Evolutionary conservation across 2,329 filamentous ascomycete genomes (phyloP).

Genomic region (Alternaria sp.): DNA sequence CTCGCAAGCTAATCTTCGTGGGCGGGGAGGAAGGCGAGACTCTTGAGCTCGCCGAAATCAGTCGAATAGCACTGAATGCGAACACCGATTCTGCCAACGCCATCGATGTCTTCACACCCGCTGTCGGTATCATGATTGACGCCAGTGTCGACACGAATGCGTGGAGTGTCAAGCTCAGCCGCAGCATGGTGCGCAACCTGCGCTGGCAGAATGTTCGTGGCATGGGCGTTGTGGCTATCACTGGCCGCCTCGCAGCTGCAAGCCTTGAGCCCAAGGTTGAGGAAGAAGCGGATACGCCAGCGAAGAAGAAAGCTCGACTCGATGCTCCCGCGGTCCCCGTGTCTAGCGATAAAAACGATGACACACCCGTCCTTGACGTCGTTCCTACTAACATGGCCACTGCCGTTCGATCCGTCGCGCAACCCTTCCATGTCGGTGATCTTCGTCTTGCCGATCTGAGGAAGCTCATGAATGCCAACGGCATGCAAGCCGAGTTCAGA

Average conservation of each 20-base stretch:
- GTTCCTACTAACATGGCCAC: slow-evolving; percentile 70
- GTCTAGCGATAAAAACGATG: slow-evolving; percentile 59
- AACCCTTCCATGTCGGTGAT: slow-evolving; percentile 94
- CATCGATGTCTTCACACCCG: slow-evolving; percentile 81
- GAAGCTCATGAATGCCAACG: slow-evolving; percentile 78
- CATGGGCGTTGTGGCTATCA: slow-evolving; percentile 91
- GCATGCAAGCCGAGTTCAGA: slow-evolving; percentile 89
- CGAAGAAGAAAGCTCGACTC: slow-evolving; percentile 63
- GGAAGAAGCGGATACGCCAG: slow-evolving; percentile 53
- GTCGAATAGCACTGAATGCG: slow-evolving; percentile 69
- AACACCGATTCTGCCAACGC: slow-evolving; percentile 56
- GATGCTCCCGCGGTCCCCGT: slow-evolving; percentile 53
- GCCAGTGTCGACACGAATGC: slow-evolving; percentile 98
- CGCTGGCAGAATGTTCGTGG: slow-evolving; percentile 95
- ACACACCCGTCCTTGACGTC: slow-evolving; percentile 65
- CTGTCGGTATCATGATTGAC: slow-evolving; percentile 77
- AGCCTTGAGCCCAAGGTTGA: slow-evolving; percentile 47
- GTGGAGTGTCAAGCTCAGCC: slow-evolving; percentile 92
- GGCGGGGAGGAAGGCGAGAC: slow-evolving; percentile 81
- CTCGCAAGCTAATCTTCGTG: slow-evolving; percentile 92
- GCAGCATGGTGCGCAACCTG: slow-evolving; percentile 82
- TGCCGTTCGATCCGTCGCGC: slow-evolving; percentile 77
- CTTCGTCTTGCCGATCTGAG: slow-evolving; percentile 87
- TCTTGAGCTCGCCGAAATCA: slow-evolving; percentile 78
- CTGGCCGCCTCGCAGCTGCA: slow-evolving; percentile 71